phyloP scores from a whole-genome alignment of 225 moss, liverwort and hornwort genomes.

The Marchantia paleacea region DNA sequence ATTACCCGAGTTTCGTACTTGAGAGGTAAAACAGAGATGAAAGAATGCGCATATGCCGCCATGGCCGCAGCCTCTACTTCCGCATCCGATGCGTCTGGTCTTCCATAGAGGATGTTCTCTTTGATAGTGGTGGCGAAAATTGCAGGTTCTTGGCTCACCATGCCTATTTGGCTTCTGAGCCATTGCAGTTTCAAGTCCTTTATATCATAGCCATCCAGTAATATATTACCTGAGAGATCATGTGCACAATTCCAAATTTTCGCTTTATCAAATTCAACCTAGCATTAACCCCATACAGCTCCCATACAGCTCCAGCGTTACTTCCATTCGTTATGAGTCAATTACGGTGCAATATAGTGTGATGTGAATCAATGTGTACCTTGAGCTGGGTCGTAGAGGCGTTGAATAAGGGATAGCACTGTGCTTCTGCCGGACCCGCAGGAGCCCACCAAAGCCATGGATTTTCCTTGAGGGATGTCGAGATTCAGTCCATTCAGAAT shows the following conservation, averaged over 20 bases:
- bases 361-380: background rate
- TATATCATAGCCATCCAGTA: conserved; percentile 47
- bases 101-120: conserved; percentile 40
- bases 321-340: too few relatives aligned
- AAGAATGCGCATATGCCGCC: conserved; percentile 48
- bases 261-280: too few relatives aligned
- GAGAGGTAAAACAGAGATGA: conserved; percentile 51
- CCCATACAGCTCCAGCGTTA: too few relatives aligned
- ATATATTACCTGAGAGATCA: conserved; percentile 43
- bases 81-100: conserved; percentile 30
- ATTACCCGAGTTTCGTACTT: conserved; percentile 54
- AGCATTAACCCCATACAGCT: too few relatives aligned
- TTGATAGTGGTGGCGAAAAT: conserved; percentile 22
- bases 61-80: conserved; percentile 51
- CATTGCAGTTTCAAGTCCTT: background rate
- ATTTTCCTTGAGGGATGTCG: conserved; percentile 17
- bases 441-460: conserved; percentile 29
- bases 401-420: conserved; percentile 29
- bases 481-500: conserved; percentile 28
- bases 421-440: conserved; percentile 32
- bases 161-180: conserved; percentile 6
- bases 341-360: too few relatives aligned
- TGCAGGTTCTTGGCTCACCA: conserved; percentile 22
- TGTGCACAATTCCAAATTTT: background rate
- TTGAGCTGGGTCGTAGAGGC: conserved; percentile 30